Evolutionary conservation across 176 grass and related monocot species (phyloP), one percentile per base, ranked within the genome.

Genomic region (Oryza australiensis): DNA sequence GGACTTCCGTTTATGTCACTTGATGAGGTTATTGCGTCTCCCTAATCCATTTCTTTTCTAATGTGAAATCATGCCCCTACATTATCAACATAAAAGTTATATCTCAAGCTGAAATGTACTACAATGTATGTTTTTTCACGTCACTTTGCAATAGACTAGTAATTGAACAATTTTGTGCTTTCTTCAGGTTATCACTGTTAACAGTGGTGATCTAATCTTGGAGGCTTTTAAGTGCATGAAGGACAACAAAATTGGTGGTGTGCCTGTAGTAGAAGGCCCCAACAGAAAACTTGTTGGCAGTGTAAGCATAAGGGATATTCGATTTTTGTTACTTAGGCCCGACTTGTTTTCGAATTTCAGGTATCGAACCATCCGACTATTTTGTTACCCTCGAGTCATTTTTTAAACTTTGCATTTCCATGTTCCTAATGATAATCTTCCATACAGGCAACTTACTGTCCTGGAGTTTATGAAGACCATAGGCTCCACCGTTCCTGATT

Each of bases 1-100:
- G 96, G 96, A 32, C 96, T 98, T 91, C 96, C 96, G n/a, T 98
- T 93, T 69, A 93, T 93, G 92, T 91, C 86, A 41, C 66, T 83
- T 41, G 85, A 98, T 87, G 88, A 98, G 96, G 96, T 98, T 80
- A 87, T 67, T 88, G 68, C 51, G 18, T 75, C 68, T 87, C 42
- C 38, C 55, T 77, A 64, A 79, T 68, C n/a, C n/a, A 15, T 62
- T 6, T 30, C 3, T 89, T 77, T n/a, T 33, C 51, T 35, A 77
- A 24, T 55, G 18, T 38, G 46, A 72, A 16, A 72, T 45, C 5
- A 16, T 59, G 26, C 26, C 18, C 28, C 9, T 55, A n/a, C 9
- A 9, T 14, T 76, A 37, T 79, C 43, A 8, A 49, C 23, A 72
- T 64, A 51, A 20, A 64, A 7, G 26, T 86, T 80, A 22, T 51